These are phyloP conservation scores for Dryas integrifolia DNA, from an alignment of 331 rosid genomes.

Conservation along the genomic window DNA sequence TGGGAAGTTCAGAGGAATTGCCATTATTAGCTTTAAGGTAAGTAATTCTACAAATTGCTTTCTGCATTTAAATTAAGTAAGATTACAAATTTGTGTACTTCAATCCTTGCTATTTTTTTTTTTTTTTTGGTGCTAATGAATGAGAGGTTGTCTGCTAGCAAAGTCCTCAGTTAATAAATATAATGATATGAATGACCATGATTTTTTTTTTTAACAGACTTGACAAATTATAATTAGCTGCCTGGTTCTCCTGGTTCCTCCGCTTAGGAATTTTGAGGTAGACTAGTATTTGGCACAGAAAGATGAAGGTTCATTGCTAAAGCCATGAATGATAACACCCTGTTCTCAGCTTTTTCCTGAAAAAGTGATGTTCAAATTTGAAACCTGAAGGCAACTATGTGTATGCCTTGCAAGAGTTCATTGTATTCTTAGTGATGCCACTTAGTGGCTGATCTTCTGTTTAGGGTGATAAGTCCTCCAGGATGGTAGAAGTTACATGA, in stretches of 20 bases:
- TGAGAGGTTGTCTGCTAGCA: neutral
- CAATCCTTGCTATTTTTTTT: neutral
- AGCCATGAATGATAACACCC: too few relatives aligned
- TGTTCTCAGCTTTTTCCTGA: too few relatives aligned
- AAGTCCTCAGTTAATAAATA: too few relatives aligned
- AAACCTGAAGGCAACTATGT: neutral
- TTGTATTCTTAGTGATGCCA: neutral
- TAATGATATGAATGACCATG: neutral
- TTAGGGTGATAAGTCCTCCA: neutral
- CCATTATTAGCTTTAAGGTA: constrained; percentile 82
- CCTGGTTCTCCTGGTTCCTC: neutral
- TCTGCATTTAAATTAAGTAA: neutral
- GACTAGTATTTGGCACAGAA: neutral
- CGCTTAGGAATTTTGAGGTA: neutral
- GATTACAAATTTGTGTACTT: neutral
- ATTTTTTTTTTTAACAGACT: neutral
- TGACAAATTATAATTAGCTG: neutral
- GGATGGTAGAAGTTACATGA: neutral
- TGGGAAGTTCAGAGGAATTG: constrained; percentile 93
- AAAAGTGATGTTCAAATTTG: too few relatives aligned
- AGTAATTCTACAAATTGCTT: constrained; percentile 13
- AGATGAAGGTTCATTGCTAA: too few relatives aligned
- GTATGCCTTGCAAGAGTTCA: neutral
- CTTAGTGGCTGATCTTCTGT: neutral
- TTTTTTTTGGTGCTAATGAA: neutral